Evolutionary conservation across 805 yeast species (phyloP).

Genomic region (Zygotorulaspora florentina): DNA sequence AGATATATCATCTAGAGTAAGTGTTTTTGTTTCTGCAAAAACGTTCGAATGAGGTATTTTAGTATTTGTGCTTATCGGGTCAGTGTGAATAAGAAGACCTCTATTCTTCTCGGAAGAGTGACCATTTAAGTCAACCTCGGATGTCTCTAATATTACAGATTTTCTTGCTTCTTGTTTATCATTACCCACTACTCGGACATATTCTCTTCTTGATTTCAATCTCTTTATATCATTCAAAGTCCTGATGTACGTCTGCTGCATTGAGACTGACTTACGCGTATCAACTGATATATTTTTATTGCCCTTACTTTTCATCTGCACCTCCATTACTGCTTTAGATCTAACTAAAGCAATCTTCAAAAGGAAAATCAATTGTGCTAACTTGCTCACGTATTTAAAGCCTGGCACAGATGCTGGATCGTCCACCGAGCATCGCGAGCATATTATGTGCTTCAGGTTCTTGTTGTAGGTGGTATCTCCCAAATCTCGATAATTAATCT

Average conservation of each 20-base stretch:
- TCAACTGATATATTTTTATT: conserved; percentile 9
- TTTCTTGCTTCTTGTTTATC: conserved; percentile 58
- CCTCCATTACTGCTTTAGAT: conserved; percentile 57
- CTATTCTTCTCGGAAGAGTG: conserved; percentile 22
- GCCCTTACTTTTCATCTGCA: conserved; percentile 25
- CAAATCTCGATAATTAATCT: conserved; percentile 38
- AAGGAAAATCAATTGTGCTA: conserved; percentile 70
- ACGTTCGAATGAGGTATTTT: conserved; percentile 33
- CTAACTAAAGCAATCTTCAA: conserved; percentile 81
- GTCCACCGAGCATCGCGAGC: conserved; percentile 58
- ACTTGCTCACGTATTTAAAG: conserved; percentile 59
- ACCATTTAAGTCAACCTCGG: conserved; percentile 29
- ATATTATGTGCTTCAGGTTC: conserved; percentile 40
- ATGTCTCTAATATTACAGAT: conserved; percentile 60
- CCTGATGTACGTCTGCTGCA: conserved; percentile 55
- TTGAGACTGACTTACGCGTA: conserved; percentile 19
- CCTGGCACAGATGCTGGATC: conserved; percentile 50
- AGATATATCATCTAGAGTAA: conserved; percentile 94
- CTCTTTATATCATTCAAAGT: conserved; percentile 75
- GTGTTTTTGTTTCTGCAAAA: conserved; percentile 72
- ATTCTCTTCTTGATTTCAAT: conserved; percentile 68
- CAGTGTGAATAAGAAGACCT: conserved; percentile 32
- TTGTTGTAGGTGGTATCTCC: conserved; percentile 46
- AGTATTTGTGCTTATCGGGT: conserved; percentile 46
- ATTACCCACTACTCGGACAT: conserved; percentile 41